Evolutionary conservation across 495 filamentous ascomycete genomes (phyloP), one percentile per base, ranked within the genome.

Genomic region (Xylaria acuta): DNA sequence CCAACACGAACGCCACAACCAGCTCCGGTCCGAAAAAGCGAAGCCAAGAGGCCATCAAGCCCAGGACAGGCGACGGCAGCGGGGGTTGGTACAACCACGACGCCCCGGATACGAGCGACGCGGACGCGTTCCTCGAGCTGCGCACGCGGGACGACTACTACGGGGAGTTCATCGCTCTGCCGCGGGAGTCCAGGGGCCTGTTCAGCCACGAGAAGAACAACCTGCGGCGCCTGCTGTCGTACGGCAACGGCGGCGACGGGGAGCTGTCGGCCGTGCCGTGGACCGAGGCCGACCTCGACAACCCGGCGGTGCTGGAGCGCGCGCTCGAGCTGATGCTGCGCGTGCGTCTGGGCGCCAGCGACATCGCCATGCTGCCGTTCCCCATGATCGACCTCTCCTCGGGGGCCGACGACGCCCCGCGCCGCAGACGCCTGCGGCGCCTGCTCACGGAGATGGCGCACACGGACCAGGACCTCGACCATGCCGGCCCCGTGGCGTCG

Each of bases 251-350:
- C 22, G 16, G 12, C 8, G 12, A 32, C 1, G 45, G 62, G 8
- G 51, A 71, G 1, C 27, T 58, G 0, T 51, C 59, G 7, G 43
- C 40, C 11, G 53, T 60, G 5, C 30, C 34, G 7, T 75, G 75
- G 77, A 36, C 14, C 0, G 68, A 59, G 5, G 20, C 53, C 11
- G 77, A 79, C 22, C 72, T 78, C 20, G 58, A 74, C 4, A 32
- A 69, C 12, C 63, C 72, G 7, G 71, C 77, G 4, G 73, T 77
- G 1, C 72, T 78, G 0, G 77, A 78, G 41, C 67, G 77, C 30
- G 77, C 77, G 0, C 66, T 78, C 66, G 77, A 78, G 47, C 53
- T 78, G 25, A 74, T 72, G 64, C 71, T 78, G 27, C 77, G 77
- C 0, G 64, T 77, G n/a, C 62, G 75, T 5, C 73, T 78, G 4